phyloP scores from a whole-genome alignment of 2,329 filamentous ascomycete genomes.

The Cordyceps farinosa region DNA sequence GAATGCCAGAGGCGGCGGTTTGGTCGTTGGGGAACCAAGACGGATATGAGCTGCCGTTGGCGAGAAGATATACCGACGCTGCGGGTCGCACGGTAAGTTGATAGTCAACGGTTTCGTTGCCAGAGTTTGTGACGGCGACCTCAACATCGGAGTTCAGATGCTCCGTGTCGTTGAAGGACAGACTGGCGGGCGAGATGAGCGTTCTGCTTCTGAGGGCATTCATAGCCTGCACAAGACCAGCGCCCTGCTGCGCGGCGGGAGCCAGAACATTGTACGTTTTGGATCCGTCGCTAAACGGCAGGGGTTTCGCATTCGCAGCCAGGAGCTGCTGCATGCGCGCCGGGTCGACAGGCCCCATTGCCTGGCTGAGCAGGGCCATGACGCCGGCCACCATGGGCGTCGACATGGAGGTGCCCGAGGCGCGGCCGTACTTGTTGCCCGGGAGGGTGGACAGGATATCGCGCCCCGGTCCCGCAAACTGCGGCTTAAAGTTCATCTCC shows the following conservation, averaged over 20 bases:
- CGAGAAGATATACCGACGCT: constrained; percentile 50
- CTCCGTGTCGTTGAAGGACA: constrained; percentile 57
- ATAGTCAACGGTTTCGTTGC: constrained; percentile 46
- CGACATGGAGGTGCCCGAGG: constrained; percentile 59
- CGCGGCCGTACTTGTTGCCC: constrained; percentile 46
- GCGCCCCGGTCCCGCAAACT: constrained; percentile 53
- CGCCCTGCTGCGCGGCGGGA: constrained; percentile 56
- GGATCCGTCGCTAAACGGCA: constrained; percentile 44
- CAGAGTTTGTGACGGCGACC: constrained; percentile 55
- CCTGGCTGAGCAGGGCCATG: constrained; percentile 50
- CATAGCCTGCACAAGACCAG: constrained; percentile 51
- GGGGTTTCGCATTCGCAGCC: constrained; percentile 46
- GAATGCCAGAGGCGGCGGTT: constrained; percentile 36
- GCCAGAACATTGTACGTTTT: constrained; percentile 40
- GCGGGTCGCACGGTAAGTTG: constrained; percentile 48
- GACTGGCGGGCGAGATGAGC: constrained; percentile 45
- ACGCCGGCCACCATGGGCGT: constrained; percentile 55
- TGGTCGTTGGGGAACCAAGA: constrained; percentile 44
- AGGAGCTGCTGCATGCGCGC: constrained; percentile 47
- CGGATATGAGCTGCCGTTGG: constrained; percentile 32
- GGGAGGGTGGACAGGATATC: constrained; percentile 59
- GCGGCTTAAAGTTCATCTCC: constrained; percentile 55
- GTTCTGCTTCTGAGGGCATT: constrained; percentile 48
- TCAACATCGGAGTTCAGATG: constrained; percentile 46
- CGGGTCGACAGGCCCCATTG: constrained; percentile 49